These are phyloP conservation scores for Paragyromitra xinjiangensis DNA, from an alignment of 495 filamentous ascomycete species.

Conservation along the genomic window DNA sequence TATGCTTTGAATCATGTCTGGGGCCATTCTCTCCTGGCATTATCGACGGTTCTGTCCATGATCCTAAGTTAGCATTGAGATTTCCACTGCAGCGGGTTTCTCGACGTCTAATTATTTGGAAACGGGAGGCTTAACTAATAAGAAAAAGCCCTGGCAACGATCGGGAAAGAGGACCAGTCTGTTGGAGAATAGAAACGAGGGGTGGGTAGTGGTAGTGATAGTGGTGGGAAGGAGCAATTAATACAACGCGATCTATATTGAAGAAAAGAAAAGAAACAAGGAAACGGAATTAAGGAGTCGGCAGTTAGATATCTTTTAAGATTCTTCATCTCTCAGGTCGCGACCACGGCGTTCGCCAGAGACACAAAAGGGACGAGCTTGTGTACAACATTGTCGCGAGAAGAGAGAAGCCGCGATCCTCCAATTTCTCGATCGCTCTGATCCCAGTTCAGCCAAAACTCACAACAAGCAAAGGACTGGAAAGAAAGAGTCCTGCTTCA, in stretches of 20 bases:
- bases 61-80: background rate
- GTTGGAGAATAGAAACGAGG: conserved; percentile 15
- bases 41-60: background rate
- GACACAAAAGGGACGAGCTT: conserved; percentile 21
- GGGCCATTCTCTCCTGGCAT: background rate
- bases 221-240: conserved; percentile 29
- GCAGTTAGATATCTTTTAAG: conserved; percentile 32
- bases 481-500: conserved; percentile 17
- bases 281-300: conserved; percentile 32
- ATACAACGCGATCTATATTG: conserved; percentile 34
- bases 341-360: conserved; percentile 15
- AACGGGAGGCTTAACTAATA: conserved; percentile 7
- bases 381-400: conserved; percentile 43
- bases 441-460: conserved; percentile 48
- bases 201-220: background rate
- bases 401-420: conserved; percentile 46
- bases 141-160: background rate
- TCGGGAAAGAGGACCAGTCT: background rate
- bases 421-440: conserved; percentile 51
- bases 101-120: conserved; percentile 7
- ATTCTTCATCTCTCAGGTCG: conserved; percentile 33
- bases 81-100: conserved; percentile 6
- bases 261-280: conserved; percentile 4
- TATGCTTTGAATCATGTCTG: conserved; percentile 2
- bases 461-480: conserved; percentile 30